Percentiles rank a stretch among this genome's conserved stretches.
Conservation (phyloP, 1,284 basidiomycete genomes). For the Pulchroboletus neoregius region DNA sequence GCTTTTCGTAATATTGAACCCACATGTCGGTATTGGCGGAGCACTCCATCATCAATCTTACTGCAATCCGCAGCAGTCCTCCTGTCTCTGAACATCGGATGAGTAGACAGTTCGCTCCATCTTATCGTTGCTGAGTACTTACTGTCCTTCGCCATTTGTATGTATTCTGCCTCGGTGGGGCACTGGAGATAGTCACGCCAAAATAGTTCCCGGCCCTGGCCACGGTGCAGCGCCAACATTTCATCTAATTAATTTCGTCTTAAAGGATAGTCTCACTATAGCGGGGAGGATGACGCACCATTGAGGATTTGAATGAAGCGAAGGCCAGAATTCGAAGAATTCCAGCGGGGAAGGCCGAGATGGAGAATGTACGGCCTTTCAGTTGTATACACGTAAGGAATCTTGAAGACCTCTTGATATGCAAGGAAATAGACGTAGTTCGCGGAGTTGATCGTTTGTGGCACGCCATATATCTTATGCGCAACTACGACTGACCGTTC, state of each 20-base stretch:
- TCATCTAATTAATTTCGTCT: slow-evolving; percentile 48
- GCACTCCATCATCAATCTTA: slow-evolving; percentile 95
- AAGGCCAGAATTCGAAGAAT: slow-evolving; percentile 1
- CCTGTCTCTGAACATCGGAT: slow-evolving; percentile 73
- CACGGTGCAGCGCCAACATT: slow-evolving; percentile 73
- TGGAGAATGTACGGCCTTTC: slow-evolving; percentile 39
- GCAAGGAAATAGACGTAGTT: slow-evolving; percentile 93
- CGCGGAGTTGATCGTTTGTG: slow-evolving; percentile 81
- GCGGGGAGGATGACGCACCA: slow-evolving; percentile 39
- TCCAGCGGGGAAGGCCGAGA: slow-evolving; percentile 5
- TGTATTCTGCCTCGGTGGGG: slow-evolving; percentile 79
- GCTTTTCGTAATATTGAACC: neutral
- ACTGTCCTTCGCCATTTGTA: slow-evolving; percentile 84
- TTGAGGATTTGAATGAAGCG: slow-evolving; percentile 66
- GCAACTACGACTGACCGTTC: slow-evolving; percentile 46
- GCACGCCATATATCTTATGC: slow-evolving; percentile 77
- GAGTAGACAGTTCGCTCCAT: neutral
- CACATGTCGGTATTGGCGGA: slow-evolving; percentile 59
- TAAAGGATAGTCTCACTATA: neutral
- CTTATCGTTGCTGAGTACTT: slow-evolving; percentile 26
- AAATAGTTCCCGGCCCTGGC: slow-evolving; percentile 76
- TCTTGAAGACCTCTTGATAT: slow-evolving; percentile 65
- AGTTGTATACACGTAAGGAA: slow-evolving; percentile 10
- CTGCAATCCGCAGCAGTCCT: slow-evolving; percentile 86
- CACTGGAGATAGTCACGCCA: slow-evolving; percentile 78